Base-by-base conservation (phyloP, 371 early-diverging fungal species). In the Rhizopus stolonifer region DNA sequence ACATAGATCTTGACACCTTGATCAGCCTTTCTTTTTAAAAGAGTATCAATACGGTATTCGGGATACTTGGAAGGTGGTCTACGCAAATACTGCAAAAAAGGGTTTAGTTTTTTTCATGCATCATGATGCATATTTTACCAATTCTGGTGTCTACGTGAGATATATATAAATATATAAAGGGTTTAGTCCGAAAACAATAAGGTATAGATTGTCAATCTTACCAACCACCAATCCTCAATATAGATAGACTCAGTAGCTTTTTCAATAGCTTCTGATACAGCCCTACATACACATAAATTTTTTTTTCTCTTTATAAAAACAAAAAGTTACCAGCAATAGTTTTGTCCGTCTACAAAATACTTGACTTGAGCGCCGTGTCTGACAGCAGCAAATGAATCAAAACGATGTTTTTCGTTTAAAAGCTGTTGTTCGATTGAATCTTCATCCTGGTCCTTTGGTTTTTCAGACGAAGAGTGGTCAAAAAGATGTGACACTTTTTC, bases 161-260 rank as follows among this genome's bases (percentile, higher is more conserved):
- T 29, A 59, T 42, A 39, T 4, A 50, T 32, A 36, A 42, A 36
- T 4, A 26, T 40, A 33, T 22, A 18, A n/a, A n/a, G 32, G 18
- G 15, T 39, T 55, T 29, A 51, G 39, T 15, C 36, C 15, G 6
- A n/a, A n/a, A 40, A 42, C 1, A 1, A 33, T 34, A 22, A 19
- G n/a, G 1, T 25, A 18, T n/a, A 18, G n/a, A 18, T n/a, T 3
- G 13, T 17, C 36, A 42, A 11, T 29, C 60, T 72, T 77, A 84
- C 85, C 77, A 92, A 72, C 91, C 95, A 95, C 97, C 97, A 96
- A 69, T 92, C 96, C 29, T 81, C 82, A 58, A 95, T 93, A 65
- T 88, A 94, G 43, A 95, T 88, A 54, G 75, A 79, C 24, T 81
- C 75, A 25, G 80, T 80, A 32, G 95, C 94, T 23, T 74, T 72